Base-by-base conservation (phyloP, 495 filamentous ascomycete genomes). In the Penicillium coffeae region DNA sequence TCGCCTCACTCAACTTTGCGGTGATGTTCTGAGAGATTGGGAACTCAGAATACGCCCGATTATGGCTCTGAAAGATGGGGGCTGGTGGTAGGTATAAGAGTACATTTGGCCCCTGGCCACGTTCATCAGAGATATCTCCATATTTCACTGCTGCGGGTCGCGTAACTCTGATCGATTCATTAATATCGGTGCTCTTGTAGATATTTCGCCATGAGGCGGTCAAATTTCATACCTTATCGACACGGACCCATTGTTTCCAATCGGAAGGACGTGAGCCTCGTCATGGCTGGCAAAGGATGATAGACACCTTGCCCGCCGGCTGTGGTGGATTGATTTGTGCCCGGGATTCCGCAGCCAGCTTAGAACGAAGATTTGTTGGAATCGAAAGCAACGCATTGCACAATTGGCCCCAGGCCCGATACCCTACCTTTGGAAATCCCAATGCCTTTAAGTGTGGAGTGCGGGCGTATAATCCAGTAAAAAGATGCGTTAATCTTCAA, bases 1-100 rank as follows among this genome's bases (percentile, higher is more conserved):
- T 30, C 25, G 25, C 25, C 25, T 30, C 25, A 30, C 10, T 30
- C 25, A 30, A n/a, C n/a, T n/a, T n/a, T n/a, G n/a, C n/a, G n/a
- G n/a, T n/a, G n/a, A n/a, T n/a, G n/a, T n/a, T 30, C 10, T 30
- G 25, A 30, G 25, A 30, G 5, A 10, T 30, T 30, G 5, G 5
- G 25, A 10, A 30, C 5, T 4, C 25, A 30, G 25, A 30, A 6
- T 25, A 6, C 7, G 9, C 2, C 18, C 9, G 30, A 13, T 16
- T 37, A 2, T 7, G 3, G 8, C 33, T 16, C 35, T 35, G 51
- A 37, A 68, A 68, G 16, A 74, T n/a, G 7, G 65, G 67, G n/a
- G 69, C 70, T 20, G 59, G 54, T 7, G 69, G 70, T 2, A 74
- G 60, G 42, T 66, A 65, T 10, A 74, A 53, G 38, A 72, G 65